Conservation (phyloP, 129 eudicot genomes). For the Centrapalus pauciflorus region DNA sequence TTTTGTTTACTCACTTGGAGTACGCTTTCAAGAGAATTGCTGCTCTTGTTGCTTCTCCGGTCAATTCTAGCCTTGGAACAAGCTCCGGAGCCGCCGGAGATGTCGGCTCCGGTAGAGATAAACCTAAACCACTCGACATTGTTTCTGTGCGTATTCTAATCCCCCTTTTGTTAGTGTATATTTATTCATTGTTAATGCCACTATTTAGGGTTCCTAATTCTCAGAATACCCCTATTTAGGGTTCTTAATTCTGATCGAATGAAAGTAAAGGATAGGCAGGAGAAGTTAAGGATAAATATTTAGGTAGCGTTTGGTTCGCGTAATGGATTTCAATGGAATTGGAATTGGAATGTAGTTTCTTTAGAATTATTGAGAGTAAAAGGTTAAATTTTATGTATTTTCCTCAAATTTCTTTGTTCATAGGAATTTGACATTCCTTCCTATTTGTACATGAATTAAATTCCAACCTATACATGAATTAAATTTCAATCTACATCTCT, state of each 20-base stretch:
- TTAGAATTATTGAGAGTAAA: too few species aligned
- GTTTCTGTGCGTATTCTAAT: conserved; percentile 53
- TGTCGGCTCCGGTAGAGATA: conserved; percentile 59
- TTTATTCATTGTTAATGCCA: neutral
- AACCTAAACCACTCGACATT: conserved; percentile 92
- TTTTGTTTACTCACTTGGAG: conserved; percentile 67
- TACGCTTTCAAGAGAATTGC: conserved; percentile 92
- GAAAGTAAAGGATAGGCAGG: too few species aligned
- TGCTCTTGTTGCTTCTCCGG: conserved; percentile 94
- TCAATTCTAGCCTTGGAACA: conserved; percentile 50
- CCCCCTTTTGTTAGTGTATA: neutral
- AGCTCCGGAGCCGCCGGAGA: conserved; percentile 23
- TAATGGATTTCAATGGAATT: too few species aligned
- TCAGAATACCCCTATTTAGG: neutral
- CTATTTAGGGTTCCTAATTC: neutral
- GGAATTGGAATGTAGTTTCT: too few species aligned
- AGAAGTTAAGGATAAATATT: too few species aligned
- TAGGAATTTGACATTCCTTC: too few species aligned
- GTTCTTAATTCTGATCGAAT: neutral
- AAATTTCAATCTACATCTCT: too few species aligned
- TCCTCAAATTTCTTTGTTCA: too few species aligned
- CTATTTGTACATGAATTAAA: too few species aligned
- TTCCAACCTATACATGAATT: too few species aligned
- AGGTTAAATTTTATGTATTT: too few species aligned
- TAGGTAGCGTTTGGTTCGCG: too few species aligned